A percentile compares a stretch with the other conserved stretches of the same genome.
These are phyloP conservation scores for Phytophthora crassamura DNA, from an alignment of 352 stramenopile genomes.

Conservation along the genomic window DNA sequence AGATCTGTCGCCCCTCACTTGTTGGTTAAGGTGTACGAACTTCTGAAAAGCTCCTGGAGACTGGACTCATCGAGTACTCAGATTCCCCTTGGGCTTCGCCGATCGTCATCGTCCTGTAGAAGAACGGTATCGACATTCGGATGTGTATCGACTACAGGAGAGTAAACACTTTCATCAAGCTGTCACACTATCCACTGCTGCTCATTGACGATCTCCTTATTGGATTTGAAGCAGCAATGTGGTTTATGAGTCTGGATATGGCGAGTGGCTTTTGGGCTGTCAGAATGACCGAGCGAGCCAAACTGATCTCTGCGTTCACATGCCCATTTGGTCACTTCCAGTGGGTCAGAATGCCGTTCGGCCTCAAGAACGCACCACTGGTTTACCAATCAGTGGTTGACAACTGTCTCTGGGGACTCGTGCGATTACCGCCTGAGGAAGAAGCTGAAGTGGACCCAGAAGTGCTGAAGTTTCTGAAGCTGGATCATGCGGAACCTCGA, in stretches of 20 bases:
- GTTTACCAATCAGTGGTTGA: neutral
- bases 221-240: neutral
- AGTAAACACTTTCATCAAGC: neutral
- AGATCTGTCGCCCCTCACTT: neutral
- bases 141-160: conserved; percentile 2
- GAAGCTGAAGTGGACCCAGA: conserved; percentile 1
- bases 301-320: neutral
- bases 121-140: neutral
- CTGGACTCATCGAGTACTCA: conserved; percentile 4
- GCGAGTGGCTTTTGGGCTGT: too few species aligned
- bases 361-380: neutral
- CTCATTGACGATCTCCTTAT: conserved; percentile 1
- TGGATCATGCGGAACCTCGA: neutral
- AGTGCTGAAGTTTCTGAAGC: neutral
- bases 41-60: conserved; percentile 5
- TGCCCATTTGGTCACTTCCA: conserved; percentile 1
- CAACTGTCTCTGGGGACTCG: conserved; percentile 3
- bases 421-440: neutral
- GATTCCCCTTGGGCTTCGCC: neutral
- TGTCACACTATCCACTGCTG: neutral
- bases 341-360: conserved; percentile 5
- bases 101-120: conserved; percentile 2
- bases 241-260: conserved; percentile 12
- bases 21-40: neutral
- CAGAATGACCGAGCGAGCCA: neutral